These are phyloP conservation scores for Podila clonocystis DNA, from an alignment of 192 early-diverging fungal species.

Conservation along the genomic window DNA sequence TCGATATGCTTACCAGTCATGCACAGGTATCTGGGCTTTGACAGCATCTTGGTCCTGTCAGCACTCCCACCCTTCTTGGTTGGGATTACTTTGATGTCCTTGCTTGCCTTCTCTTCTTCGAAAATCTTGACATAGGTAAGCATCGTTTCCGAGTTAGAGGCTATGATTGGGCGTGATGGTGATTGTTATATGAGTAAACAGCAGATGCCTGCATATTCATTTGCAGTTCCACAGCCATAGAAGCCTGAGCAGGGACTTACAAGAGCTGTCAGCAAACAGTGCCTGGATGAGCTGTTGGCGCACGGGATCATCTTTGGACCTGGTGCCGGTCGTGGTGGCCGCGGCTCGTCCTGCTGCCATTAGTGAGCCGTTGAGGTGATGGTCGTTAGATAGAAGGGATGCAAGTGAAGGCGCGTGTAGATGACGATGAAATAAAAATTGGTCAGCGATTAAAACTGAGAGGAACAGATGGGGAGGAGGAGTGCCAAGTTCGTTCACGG, in stretches of 20 bases:
- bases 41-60: conserved; percentile 51
- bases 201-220: background rate
- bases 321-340: conserved; percentile 18
- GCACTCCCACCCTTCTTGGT: conserved; percentile 27
- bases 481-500: too few relatives aligned
- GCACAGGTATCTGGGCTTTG: conserved; percentile 63
- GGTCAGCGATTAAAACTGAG: too few relatives aligned
- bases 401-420: too few relatives aligned
- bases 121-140: conserved; percentile 62
- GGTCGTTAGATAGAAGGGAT: too few relatives aligned
- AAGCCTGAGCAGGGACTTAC: conserved; percentile 12
- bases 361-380: too few relatives aligned
- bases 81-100: conserved; percentile 26
- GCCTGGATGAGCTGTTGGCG: conserved; percentile 41
- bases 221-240: background rate
- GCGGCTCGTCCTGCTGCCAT: conserved; percentile 6
- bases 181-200: background rate
- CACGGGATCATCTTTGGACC: conserved; percentile 44
- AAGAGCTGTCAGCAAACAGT: conserved; percentile 39
- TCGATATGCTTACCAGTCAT: conserved; percentile 53
- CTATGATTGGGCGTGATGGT: background rate
- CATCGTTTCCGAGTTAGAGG: conserved; percentile 37
- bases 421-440: too few relatives aligned
- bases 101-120: conserved; percentile 55
- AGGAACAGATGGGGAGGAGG: too few relatives aligned